Percentiles rank a stretch among this genome's conserved stretches.
Evolutionary conservation across 495 filamentous ascomycete species (phyloP).

Genomic region (Podospora bellae-mahoneyi): DNA sequence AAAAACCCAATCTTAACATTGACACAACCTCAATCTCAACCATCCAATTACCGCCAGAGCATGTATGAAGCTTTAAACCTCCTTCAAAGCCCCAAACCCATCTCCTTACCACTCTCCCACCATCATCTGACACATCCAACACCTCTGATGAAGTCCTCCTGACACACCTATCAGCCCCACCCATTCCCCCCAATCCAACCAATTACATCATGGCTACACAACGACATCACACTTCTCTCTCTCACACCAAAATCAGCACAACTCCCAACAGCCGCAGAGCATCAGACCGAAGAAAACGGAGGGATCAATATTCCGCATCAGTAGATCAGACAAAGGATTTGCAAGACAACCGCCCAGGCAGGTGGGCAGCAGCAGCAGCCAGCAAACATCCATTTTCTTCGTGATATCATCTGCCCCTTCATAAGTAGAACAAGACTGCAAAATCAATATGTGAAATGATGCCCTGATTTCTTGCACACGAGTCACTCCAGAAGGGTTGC

Average conservation of each 20-base stretch:
- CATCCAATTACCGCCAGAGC: too few relatives aligned
- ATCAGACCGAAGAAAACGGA: background rate
- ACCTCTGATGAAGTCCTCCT: background rate
- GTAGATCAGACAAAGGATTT: background rate
- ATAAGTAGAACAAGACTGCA: too few relatives aligned
- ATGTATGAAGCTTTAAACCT: too few relatives aligned
- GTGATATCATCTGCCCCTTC: too few relatives aligned
- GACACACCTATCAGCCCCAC: background rate
- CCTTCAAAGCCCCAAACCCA: background rate
- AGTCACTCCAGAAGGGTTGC: too few relatives aligned
- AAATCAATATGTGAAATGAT: too few relatives aligned
- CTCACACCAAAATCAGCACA: background rate
- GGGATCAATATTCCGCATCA: background rate
- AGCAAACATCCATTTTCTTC: too few relatives aligned
- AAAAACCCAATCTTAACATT: too few relatives aligned
- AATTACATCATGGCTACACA: background rate
- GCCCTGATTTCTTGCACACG: too few relatives aligned
- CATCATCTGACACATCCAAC: slow-evolving; percentile 1
- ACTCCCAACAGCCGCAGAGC: background rate
- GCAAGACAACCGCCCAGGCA: background rate
- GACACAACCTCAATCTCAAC: too few relatives aligned
- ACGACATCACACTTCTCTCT: background rate
- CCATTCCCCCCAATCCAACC: background rate
- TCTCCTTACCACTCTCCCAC: background rate
- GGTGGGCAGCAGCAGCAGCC: too few relatives aligned